A percentile compares a stretch with the other conserved stretches of the same genome.
phyloP scores from a whole-genome alignment of 164 flowering plant genomes.

The Annona cherimola region DNA sequence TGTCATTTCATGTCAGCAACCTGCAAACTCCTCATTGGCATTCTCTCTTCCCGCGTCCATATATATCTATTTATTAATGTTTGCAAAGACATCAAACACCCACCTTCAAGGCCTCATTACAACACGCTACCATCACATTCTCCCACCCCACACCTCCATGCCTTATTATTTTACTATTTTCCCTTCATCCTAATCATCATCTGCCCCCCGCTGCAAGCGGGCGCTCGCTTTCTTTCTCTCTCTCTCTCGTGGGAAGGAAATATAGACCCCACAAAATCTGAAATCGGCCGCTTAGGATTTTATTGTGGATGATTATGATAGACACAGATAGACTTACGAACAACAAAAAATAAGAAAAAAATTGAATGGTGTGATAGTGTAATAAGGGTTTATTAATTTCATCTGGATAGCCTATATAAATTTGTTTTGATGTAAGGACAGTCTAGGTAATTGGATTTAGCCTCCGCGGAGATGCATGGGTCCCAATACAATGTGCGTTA shows the following conservation, averaged over 20 bases:
- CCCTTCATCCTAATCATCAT: conserved; percentile 45
- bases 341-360: no score
- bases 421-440: no score
- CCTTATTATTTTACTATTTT: conserved; percentile 29
- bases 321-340: no score
- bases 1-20: conserved; percentile 58
- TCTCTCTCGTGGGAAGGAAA: not conserved
- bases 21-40: conserved; percentile 4
- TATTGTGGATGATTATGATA: no score
- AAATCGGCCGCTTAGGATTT: no score
- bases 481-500: no score
- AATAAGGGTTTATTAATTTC: no score
- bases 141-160: conserved; percentile 44
- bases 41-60: not conserved
- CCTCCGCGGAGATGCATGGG: not conserved
- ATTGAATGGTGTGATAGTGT: no score
- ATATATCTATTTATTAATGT: no score
- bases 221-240: conserved; percentile 19
- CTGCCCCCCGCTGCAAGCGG: conserved; percentile 65
- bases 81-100: not conserved
- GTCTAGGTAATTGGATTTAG: no score
- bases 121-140: conserved; percentile 50
- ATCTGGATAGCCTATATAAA: no score
- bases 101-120: conserved; percentile 11
- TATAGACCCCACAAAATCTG: no score